Conservation (phyloP, 2,329 filamentous ascomycete species). For the Ascochyta pisi region DNA sequence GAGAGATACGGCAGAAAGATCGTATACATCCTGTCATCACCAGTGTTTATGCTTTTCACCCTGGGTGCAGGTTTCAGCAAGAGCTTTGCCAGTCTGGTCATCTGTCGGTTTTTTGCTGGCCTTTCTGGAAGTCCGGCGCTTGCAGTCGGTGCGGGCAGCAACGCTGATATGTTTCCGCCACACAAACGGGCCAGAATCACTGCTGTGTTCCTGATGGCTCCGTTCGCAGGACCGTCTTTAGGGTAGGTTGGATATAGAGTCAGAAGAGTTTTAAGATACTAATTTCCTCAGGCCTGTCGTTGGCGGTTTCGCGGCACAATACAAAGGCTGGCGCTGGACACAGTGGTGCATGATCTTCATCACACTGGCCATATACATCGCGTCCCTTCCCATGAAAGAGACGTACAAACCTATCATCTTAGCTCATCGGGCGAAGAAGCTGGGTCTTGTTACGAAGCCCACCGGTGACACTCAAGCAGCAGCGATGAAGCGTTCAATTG, state of each 20-base stretch:
- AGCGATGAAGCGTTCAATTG: constrained; percentile 36
- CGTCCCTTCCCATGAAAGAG: constrained; percentile 57
- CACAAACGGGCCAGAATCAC: constrained; percentile 43
- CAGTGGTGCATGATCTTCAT: constrained; percentile 56
- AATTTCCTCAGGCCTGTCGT: constrained; percentile 46
- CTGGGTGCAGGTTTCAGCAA: constrained; percentile 62
- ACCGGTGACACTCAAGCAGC: constrained; percentile 2
- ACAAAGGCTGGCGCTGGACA: constrained; percentile 56
- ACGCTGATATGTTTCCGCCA: constrained; percentile 49
- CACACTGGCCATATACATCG: constrained; percentile 45
- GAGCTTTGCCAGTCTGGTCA: constrained; percentile 58
- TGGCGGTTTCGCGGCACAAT: constrained; percentile 53
- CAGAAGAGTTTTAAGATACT: background rate
- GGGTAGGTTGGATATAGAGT: constrained; percentile 32
- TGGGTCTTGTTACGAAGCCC: constrained; percentile 32
- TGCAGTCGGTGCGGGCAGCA: constrained; percentile 53
- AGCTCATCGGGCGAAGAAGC: constrained; percentile 43
- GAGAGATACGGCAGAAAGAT: constrained; percentile 64
- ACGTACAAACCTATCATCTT: constrained; percentile 63
- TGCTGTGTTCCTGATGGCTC: constrained; percentile 50
- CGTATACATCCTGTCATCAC: constrained; percentile 58
- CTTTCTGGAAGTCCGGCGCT: constrained; percentile 68
- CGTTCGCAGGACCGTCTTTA: constrained; percentile 50
- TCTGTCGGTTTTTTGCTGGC: constrained; percentile 74
- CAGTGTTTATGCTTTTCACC: constrained; percentile 62